phyloP scores from a whole-genome alignment of 2,329 filamentous ascomycete genomes.

The Epichloe bromicola region DNA sequence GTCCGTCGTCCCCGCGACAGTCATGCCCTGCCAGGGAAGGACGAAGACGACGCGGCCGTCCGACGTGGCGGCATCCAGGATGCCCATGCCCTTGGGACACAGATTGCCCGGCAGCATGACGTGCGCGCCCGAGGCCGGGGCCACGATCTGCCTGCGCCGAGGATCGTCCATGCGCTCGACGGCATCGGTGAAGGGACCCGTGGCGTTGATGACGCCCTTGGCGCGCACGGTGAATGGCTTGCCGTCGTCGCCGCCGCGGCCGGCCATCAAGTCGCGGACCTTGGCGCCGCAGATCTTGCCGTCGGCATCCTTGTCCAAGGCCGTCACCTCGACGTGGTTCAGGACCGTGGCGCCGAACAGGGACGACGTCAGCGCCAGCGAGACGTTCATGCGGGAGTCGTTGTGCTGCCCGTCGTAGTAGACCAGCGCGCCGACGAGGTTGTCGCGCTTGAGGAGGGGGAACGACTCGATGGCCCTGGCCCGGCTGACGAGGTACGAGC shows the following conservation, averaged over 20 bases:
- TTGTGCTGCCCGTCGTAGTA: conserved; percentile 86
- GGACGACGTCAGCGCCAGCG: conserved; percentile 66
- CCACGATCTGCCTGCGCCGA: conserved; percentile 56
- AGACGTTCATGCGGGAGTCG: conserved; percentile 79
- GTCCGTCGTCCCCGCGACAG: conserved; percentile 73
- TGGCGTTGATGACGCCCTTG: conserved; percentile 74
- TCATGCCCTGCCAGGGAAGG: conserved; percentile 76
- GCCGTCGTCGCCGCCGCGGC: conserved; percentile 38
- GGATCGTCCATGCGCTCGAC: conserved; percentile 72
- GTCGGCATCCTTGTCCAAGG: conserved; percentile 54
- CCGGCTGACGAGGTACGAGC: conserved; percentile 68
- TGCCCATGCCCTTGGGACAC: conserved; percentile 67
- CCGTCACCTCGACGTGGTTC: conserved; percentile 70
- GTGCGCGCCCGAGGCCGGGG: conserved; percentile 72
- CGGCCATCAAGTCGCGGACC: conserved; percentile 43
- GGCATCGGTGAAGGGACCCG: conserved; percentile 68
- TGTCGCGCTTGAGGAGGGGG: conserved; percentile 63
- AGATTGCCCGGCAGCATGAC: conserved; percentile 69
- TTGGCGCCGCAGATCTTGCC: conserved; percentile 58
- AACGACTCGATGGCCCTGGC: conserved; percentile 67
- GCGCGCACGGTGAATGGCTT: conserved; percentile 55
- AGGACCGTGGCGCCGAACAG: conserved; percentile 70
- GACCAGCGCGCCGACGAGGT: conserved; percentile 63
- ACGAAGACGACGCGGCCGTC: conserved; percentile 85
- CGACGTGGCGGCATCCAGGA: conserved; percentile 70